Evolutionary conservation across 352 stramenopile species (phyloP).

Genomic region (Plasmopara muralis): DNA sequence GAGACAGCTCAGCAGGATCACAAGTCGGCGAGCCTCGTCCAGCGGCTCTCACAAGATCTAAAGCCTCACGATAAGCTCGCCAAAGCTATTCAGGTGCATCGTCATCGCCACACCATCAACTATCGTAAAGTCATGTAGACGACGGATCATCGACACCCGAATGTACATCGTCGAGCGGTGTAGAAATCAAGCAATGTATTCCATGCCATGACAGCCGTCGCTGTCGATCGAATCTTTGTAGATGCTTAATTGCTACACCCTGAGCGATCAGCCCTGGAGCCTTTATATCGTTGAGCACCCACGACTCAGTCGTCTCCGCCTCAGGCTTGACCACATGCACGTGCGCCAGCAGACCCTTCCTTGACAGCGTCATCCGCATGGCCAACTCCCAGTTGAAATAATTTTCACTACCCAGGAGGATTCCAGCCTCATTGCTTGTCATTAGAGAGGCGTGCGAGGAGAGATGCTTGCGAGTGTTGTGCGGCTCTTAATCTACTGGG

Average conservation of each 20-base stretch:
- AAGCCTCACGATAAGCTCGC: not conserved
- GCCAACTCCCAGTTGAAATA: slow-evolving; percentile 1
- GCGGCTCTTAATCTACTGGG: not conserved
- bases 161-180: not conserved
- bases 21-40: not conserved
- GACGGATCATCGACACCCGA: slow-evolving; percentile 2
- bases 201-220: not conserved
- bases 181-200: not conserved
- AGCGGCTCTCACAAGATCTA: not conserved
- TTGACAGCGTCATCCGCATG: not conserved
- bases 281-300: not conserved
- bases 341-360: not conserved
- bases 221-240: not conserved
- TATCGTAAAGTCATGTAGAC: not conserved
- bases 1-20: not conserved
- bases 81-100: not conserved
- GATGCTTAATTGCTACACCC: not conserved
- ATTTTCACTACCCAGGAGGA: not conserved
- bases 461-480: not conserved
- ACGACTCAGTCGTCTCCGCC: not conserved
- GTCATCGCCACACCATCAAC: not conserved
- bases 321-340: not conserved
- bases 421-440: not conserved
- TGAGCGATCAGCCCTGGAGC: not conserved
- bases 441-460: not conserved